Evolutionary conservation across 352 stramenopile species (phyloP).

Genomic region (Thraustochytrium sp.): DNA sequence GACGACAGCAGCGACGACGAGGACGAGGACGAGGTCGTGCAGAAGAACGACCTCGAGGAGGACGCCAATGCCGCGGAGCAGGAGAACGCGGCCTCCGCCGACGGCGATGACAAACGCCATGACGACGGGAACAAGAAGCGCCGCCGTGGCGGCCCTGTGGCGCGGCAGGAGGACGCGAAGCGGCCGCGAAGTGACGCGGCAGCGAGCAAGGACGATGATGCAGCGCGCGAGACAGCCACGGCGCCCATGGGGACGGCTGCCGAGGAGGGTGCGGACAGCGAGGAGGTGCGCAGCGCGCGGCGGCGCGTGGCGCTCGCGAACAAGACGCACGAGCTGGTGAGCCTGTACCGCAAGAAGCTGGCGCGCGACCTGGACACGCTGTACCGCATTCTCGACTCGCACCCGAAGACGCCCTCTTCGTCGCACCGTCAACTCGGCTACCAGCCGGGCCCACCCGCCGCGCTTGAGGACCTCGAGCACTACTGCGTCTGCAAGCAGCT

Average conservation of each 20-base stretch:
- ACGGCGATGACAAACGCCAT: too few relatives aligned
- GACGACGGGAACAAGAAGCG: too few relatives aligned
- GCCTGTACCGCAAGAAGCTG: background rate
- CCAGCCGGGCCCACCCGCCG: background rate
- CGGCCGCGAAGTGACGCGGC: too few relatives aligned
- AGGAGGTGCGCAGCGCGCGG: background rate
- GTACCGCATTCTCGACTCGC: background rate
- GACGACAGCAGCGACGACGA: background rate
- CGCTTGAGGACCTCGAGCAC: background rate
- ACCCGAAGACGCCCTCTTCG: background rate
- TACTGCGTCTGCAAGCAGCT: constrained; percentile 14
- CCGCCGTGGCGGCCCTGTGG: too few relatives aligned
- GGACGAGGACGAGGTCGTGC: background rate
- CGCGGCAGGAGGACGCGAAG: too few relatives aligned
- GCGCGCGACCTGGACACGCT: background rate
- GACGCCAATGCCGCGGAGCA: too few relatives aligned
- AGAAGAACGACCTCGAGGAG: too few relatives aligned
- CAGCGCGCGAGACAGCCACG: too few relatives aligned
- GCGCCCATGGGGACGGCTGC: too few relatives aligned
- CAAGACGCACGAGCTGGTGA: background rate
- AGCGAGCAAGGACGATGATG: too few relatives aligned
- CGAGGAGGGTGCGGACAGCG: too few relatives aligned
- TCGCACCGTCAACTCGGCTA: constrained; percentile 1
- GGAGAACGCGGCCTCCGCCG: too few relatives aligned
- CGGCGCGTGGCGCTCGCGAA: background rate